Percentiles rank a stretch among this genome's conserved stretches.
Evolutionary conservation across 345 rosid species (phyloP).

Genomic region (Hevea brasiliensis): DNA sequence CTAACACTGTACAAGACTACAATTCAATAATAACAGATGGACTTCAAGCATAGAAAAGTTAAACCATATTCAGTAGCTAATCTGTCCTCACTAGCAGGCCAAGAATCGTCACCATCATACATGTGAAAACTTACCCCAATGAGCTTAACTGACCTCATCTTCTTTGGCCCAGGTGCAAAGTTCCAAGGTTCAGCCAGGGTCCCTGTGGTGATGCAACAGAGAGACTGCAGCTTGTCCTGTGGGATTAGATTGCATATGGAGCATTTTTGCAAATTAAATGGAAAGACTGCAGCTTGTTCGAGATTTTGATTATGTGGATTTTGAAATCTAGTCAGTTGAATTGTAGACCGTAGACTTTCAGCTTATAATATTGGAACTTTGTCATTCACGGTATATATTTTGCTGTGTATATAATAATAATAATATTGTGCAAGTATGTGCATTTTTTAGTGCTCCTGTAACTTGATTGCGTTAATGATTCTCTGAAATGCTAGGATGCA

Average conservation of each 20-base stretch:
- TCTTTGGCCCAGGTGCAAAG: slow-evolving; percentile 8
- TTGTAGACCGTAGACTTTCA: neutral
- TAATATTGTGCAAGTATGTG: neutral
- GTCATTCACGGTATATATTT: slow-evolving; percentile 8
- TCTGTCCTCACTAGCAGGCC: neutral
- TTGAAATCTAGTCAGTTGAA: neutral
- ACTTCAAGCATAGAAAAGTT: neutral
- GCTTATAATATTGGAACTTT: neutral
- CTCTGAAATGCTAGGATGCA: too few relatives aligned
- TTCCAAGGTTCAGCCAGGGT: neutral
- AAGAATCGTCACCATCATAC: neutral
- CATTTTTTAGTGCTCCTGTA: neutral
- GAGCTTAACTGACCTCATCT: neutral
- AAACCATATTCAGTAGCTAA: neutral
- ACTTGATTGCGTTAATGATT: too few relatives aligned
- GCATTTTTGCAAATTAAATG: neutral
- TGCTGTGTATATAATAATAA: slow-evolving; percentile 12
- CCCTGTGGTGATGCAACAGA: neutral
- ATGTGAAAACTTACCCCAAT: neutral
- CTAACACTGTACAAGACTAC: neutral
- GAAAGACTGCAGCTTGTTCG: neutral
- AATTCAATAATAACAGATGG: neutral
- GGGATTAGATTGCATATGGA: neutral
- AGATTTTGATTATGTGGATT: neutral
- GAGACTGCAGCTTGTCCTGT: neutral